Conservation (phyloP, 2,329 filamentous ascomycete genomes). For the Aspergillus eucalypticola region DNA sequence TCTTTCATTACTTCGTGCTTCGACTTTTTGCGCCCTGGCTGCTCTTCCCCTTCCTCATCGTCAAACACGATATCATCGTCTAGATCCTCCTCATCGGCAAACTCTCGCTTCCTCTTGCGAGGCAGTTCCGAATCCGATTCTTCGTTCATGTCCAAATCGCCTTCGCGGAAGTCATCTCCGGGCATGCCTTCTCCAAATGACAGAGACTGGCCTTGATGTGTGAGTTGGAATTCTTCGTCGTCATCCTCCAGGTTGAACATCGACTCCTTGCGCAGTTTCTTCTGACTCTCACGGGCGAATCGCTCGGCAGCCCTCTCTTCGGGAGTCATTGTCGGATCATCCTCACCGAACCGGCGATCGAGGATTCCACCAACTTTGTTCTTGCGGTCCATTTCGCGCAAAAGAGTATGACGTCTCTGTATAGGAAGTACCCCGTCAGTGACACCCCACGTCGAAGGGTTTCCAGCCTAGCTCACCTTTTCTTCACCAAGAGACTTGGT, state of each 20-base stretch:
- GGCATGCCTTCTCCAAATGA: slow-evolving; percentile 58
- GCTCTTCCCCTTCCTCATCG: slow-evolving; percentile 54
- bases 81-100: slow-evolving; percentile 36
- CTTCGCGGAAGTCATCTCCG: slow-evolving; percentile 77
- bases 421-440: slow-evolving; percentile 12
- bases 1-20: slow-evolving; percentile 99
- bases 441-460: slow-evolving; percentile 1
- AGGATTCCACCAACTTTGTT: slow-evolving; percentile 92
- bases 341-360: slow-evolving; percentile 92
- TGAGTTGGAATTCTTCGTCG: slow-evolving; percentile 69
- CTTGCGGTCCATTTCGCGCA: slow-evolving; percentile 85
- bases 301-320: slow-evolving; percentile 90
- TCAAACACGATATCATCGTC: slow-evolving; percentile 29
- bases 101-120: slow-evolving; percentile 52
- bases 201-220: slow-evolving; percentile 78
- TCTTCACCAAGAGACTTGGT: slow-evolving; percentile 87
- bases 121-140: slow-evolving; percentile 57
- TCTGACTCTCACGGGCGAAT: slow-evolving; percentile 85
- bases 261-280: slow-evolving; percentile 71
- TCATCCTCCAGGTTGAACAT: slow-evolving; percentile 91
- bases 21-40: slow-evolving; percentile 84
- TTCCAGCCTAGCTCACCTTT: slow-evolving; percentile 55
- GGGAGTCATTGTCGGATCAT: slow-evolving; percentile 88
- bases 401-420: slow-evolving; percentile 74
- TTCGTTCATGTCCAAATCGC: slow-evolving; percentile 65